A percentile compares a stretch with the other conserved stretches of the same genome.
Evolutionary conservation across 139 green algal genomes (phyloP).

Genomic region (Coelastrella sp.): DNA sequence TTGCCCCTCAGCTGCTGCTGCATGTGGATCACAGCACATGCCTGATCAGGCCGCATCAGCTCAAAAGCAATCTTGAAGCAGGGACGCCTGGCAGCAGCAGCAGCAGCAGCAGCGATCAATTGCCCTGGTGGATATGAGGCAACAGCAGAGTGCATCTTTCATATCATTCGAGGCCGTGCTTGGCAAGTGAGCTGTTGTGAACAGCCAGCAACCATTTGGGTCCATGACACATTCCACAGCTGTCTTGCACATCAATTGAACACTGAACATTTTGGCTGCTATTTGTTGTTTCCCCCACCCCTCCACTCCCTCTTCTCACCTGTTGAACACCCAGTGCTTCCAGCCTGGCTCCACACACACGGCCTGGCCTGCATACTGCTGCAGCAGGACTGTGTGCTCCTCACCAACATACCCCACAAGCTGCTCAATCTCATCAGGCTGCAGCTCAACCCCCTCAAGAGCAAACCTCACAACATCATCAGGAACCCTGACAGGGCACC

Average conservation of each 20-base stretch:
- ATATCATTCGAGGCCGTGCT: background rate
- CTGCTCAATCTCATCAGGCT: background rate
- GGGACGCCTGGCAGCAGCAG: background rate
- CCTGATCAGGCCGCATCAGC: conserved; percentile 9
- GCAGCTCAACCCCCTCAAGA: background rate
- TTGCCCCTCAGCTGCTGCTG: conserved; percentile 25
- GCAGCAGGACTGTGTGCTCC: background rate
- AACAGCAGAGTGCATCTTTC: background rate
- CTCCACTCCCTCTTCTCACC: background rate
- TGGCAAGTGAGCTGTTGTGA: background rate
- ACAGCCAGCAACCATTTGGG: too few species aligned
- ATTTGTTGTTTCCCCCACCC: too few species aligned
- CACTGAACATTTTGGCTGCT: background rate
- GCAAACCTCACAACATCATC: background rate
- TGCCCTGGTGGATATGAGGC: background rate
- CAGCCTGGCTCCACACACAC: conserved; percentile 26
- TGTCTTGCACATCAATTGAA: background rate
- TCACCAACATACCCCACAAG: background rate
- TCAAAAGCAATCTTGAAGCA: conserved; percentile 34
- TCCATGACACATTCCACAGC: background rate
- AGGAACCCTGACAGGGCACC: background rate
- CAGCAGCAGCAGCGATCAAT: background rate
- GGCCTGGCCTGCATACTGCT: background rate
- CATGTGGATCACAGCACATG: conserved; percentile 14
- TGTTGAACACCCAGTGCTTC: conserved; percentile 37